Percentiles rank a stretch among this genome's conserved stretches.
phyloP scores from a whole-genome alignment of 179 eudicot species.

The Camellia oleifera region DNA sequence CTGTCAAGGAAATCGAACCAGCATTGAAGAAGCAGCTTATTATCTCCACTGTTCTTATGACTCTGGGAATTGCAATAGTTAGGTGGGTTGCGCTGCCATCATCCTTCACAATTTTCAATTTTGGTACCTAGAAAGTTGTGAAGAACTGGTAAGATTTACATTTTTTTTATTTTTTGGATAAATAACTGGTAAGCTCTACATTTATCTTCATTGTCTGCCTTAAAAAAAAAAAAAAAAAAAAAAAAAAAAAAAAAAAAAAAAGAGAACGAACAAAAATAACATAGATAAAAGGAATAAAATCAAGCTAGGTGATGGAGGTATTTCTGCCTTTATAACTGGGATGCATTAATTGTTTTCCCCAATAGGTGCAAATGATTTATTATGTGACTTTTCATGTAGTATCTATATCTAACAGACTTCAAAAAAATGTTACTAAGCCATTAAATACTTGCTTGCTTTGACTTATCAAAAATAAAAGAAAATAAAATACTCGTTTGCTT shows the following conservation, averaged over 20 bases:
- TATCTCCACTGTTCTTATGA: slow-evolving; percentile 40
- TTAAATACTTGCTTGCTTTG: too few species aligned
- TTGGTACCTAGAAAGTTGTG: slow-evolving; percentile 34
- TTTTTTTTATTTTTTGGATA: too few species aligned
- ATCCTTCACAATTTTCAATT: slow-evolving; percentile 40
- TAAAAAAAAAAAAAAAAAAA: not conserved
- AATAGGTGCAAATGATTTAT: not conserved
- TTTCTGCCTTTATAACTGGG: not conserved
- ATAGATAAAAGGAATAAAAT: too few species aligned
- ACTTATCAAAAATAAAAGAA: too few species aligned
- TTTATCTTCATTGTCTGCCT: not conserved
- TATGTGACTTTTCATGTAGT: not conserved
- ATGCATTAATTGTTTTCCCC: not conserved
- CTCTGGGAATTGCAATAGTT: slow-evolving; percentile 35
- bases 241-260: not conserved
- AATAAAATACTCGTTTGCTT: too few species aligned
- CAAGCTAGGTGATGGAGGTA: not conserved
- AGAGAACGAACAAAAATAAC: too few species aligned
- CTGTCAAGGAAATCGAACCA: slow-evolving; percentile 37
- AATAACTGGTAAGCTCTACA: too few species aligned
- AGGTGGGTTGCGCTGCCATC: slow-evolving; percentile 33
- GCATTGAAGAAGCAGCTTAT: slow-evolving; percentile 44
- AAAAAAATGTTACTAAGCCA: not conserved
- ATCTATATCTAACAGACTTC: not conserved
- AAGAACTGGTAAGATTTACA: slow-evolving; percentile 34